Evolutionary conservation across 352 stramenopile genomes (phyloP).

Genomic region (Phytophthora multivora): DNA sequence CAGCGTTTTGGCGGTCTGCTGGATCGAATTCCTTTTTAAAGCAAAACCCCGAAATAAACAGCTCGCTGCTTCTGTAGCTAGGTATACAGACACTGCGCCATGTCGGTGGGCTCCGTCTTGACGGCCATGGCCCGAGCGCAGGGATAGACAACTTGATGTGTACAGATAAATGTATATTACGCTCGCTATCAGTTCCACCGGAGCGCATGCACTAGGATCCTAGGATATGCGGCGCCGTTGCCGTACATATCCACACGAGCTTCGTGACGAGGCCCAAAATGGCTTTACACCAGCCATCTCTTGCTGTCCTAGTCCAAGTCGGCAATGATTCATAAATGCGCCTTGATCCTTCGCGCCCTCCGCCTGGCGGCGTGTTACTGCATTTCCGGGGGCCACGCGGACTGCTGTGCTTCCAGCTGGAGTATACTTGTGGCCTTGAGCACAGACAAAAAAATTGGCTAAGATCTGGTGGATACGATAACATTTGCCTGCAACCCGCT

Average conservation of each 20-base stretch:
- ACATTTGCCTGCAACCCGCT: not conserved
- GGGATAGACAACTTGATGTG: conserved; percentile 17
- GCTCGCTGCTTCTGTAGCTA: not conserved
- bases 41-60: conserved; percentile 11
- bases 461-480: conserved; percentile 11
- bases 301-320: not conserved
- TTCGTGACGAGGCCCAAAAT: conserved; percentile 1
- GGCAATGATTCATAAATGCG: conserved; percentile 4
- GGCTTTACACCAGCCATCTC: conserved; percentile 8
- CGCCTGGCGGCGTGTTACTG: conserved; percentile 22
- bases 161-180: conserved; percentile 13
- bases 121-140: conserved; percentile 14
- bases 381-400: not conserved
- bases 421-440: conserved; percentile 5
- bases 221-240: conserved; percentile 5
- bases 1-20: not conserved
- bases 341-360: conserved; percentile 2
- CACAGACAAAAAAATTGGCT: conserved; percentile 6
- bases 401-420: conserved; percentile 21
- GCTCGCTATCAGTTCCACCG: not conserved
- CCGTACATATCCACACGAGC: conserved; percentile 2
- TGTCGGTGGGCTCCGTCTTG: conserved; percentile 12
- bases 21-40: not conserved
- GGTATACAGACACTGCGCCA: conserved; percentile 19
- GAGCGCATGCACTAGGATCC: conserved; percentile 1